A percentile compares a stretch with the other conserved stretches of the same genome.
These are phyloP conservation scores for Alternaria ethzedia DNA, from an alignment of 2,329 filamentous ascomycete species.

Conservation along the genomic window DNA sequence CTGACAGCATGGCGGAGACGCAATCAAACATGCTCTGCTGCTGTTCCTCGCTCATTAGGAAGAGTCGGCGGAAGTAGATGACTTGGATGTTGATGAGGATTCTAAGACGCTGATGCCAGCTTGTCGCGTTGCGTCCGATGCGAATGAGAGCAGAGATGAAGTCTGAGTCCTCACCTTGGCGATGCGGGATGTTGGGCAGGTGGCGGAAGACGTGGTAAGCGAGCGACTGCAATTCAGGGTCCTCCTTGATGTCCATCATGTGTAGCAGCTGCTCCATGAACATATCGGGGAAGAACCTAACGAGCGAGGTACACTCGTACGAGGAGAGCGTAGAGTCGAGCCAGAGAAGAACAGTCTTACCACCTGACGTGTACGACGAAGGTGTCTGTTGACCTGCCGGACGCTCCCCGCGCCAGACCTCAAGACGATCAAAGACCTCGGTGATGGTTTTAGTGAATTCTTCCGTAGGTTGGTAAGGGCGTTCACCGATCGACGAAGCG, in stretches of 20 bases:
- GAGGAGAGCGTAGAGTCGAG: constrained; percentile 89
- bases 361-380: constrained; percentile 91
- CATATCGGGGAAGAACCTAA: constrained; percentile 86
- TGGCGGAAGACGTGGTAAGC: constrained; percentile 98
- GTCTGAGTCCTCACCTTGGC: constrained; percentile 79
- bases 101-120: constrained; percentile 94
- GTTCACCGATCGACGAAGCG: constrained; percentile 80
- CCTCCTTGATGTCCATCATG: constrained; percentile 99
- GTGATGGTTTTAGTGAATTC: constrained; percentile 76
- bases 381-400: constrained; percentile 89
- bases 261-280: constrained; percentile 94
- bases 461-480: constrained; percentile 78
- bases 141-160: constrained; percentile 88
- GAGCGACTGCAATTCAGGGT: constrained; percentile 90
- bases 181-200: constrained; percentile 92
- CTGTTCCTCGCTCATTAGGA: constrained; percentile 77
- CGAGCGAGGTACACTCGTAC: constrained; percentile 88
- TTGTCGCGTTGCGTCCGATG: constrained; percentile 81
- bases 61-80: constrained; percentile 95
- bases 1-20: constrained; percentile 93
- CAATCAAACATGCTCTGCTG: constrained; percentile 85
- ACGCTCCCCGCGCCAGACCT: constrained; percentile 86
- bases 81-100: constrained; percentile 99
- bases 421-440: constrained; percentile 78
- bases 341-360: constrained; percentile 96